Conservation (phyloP, 768 basidiomycete genomes). For the Leccinellum rugosiceps region DNA sequence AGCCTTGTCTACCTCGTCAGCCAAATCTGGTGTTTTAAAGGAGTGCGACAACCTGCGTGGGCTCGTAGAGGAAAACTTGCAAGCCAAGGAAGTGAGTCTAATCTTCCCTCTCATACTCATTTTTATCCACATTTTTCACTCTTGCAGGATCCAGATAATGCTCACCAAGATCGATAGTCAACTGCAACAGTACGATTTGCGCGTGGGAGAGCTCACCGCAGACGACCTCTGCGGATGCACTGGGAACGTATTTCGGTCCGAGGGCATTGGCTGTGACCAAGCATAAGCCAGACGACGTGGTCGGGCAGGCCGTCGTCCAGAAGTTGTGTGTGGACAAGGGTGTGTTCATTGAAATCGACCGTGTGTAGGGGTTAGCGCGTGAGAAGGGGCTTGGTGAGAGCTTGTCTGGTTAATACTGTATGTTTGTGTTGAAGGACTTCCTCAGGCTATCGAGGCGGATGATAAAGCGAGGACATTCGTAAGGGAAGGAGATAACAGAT, state of each 20-base stretch:
- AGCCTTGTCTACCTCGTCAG: slow-evolving; percentile 84
- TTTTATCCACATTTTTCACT: background rate
- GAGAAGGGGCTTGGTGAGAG: slow-evolving; percentile 79
- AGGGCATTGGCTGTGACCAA: slow-evolving; percentile 93
- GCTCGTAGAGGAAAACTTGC: slow-evolving; percentile 92
- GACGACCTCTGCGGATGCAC: slow-evolving; percentile 79
- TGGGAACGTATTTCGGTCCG: slow-evolving; percentile 84
- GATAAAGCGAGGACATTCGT: no score
- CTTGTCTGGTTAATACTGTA: background rate
- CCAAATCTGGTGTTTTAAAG: slow-evolving; percentile 92
- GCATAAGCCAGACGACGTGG: slow-evolving; percentile 54
- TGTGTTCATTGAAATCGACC: slow-evolving; percentile 92
- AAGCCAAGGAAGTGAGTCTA: slow-evolving; percentile 73
- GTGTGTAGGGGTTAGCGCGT: slow-evolving; percentile 83
- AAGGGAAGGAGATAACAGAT: no score
- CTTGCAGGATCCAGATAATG: slow-evolving; percentile 93
- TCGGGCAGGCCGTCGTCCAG: slow-evolving; percentile 83
- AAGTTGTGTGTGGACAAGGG: slow-evolving; percentile 96
- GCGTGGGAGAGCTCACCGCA: slow-evolving; percentile 81
- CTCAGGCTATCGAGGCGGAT: slow-evolving; percentile 38
- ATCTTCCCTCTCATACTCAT: background rate
- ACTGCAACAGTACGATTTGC: slow-evolving; percentile 85
- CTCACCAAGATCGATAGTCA: slow-evolving; percentile 93
- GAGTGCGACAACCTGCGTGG: slow-evolving; percentile 88
- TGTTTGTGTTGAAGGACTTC: background rate